Base-by-base conservation (phyloP, 176 grass and related monocot species). In the Oryza coarctata region DNA sequence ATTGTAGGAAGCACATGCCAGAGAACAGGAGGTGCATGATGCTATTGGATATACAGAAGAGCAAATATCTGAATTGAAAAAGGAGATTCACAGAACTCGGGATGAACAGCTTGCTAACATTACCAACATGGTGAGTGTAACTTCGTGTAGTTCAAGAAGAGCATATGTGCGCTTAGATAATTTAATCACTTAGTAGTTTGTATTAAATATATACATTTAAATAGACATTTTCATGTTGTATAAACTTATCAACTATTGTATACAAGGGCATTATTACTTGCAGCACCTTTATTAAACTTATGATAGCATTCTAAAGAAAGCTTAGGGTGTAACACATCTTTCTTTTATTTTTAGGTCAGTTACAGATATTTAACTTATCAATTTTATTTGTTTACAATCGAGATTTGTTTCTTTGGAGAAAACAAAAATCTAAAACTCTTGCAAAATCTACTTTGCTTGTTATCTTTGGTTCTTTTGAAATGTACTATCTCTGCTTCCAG, bases 31-130 rank as follows among this genome's bases (percentile, higher is more conserved):
- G 27, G 73, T 88, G 23, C 69, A 76, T 75, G 72, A 75, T 9
- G 75, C 44, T 65, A 55, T 80, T 20, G 90, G 87, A 50, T 90
- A 87, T 73, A 87, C 83, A 47, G 85, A 88, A 22, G 66, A 93
- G 26, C 90, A 93, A 47, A 96, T 96, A 71, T 80, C 79, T 71
- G 76, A 88, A 50, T 60, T 96, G 68, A 93, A 91, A 62, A 64
- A 86, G 74, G 94, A 93, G 73, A 90, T 96, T 34, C 71, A 85
- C n/a, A 87, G 87, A 71, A 86, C 76, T 73, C 87, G 91, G 34
- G 88, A 96, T 86, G 85, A 89, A 57, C 94, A 93, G 15, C 88
- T 96, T 84, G 71, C 80, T 11, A 77, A 82, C 61, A 91, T 93
- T 71, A 93, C 94, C 67, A 85, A 58, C 72, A 96, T 92, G 94